Evolutionary conservation across 1,139 yeast species (phyloP).

Genomic region (Casaregolazyma suthepensis): DNA sequence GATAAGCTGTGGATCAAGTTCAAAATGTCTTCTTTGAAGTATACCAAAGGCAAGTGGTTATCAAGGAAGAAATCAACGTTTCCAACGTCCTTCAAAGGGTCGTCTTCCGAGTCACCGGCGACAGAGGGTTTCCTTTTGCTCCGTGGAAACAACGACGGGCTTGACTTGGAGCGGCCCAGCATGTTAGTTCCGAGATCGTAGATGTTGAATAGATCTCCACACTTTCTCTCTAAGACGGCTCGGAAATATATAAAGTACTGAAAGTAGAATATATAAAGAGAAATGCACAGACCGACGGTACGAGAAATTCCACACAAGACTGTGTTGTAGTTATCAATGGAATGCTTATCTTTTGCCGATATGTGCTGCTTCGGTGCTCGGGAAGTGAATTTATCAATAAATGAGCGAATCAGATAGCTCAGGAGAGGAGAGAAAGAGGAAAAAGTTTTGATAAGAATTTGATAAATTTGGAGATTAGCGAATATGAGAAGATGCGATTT

Average conservation of each 20-base stretch:
- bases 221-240: neutral
- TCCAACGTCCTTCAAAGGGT: slow-evolving; percentile 19
- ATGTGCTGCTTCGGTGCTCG: neutral
- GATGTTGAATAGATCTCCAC: neutral
- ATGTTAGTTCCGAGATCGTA: neutral
- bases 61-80: slow-evolving; percentile 41
- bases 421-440: neutral
- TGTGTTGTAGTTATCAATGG: neutral
- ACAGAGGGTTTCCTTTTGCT: slow-evolving; percentile 1
- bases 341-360: neutral
- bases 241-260: neutral
- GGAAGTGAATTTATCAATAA: neutral
- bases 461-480: neutral
- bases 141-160: slow-evolving; percentile 1
- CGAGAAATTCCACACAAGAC: neutral
- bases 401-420: neutral
- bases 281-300: neutral
- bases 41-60: slow-evolving; percentile 70
- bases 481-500: no score
- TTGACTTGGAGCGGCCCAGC: neutral
- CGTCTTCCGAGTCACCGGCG: slow-evolving; percentile 19
- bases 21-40: slow-evolving; percentile 76
- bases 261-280: neutral
- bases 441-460: neutral
- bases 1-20: slow-evolving; percentile 57